phyloP scores from a whole-genome alignment of 768 basidiomycete species.

The Tylopilus plumbeoviolaceoides region DNA sequence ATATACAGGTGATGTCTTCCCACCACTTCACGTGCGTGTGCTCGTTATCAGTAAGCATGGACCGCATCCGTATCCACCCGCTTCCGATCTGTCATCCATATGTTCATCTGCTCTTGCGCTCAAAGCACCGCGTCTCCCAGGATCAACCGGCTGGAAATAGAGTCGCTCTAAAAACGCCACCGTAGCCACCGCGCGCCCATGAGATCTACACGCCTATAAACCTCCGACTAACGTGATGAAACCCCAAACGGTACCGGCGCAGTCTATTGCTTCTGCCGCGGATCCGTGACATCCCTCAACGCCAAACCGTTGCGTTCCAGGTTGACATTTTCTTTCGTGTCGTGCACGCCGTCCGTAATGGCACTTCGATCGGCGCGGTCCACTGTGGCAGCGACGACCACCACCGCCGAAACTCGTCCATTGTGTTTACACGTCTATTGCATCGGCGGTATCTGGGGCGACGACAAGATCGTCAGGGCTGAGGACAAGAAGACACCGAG shows the following conservation, averaged over 20 bases:
- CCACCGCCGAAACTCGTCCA: background rate
- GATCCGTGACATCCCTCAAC: background rate
- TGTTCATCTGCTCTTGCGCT: background rate
- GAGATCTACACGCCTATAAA: background rate
- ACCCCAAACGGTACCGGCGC: background rate
- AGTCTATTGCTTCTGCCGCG: background rate
- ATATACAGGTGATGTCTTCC: background rate
- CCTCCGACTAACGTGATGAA: no score
- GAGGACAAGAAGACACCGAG: slow-evolving; percentile 26
- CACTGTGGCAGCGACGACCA: background rate
- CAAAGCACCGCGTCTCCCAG: no score
- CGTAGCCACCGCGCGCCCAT: background rate
- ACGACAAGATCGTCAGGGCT: slow-evolving; percentile 26
- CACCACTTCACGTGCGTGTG: background rate
- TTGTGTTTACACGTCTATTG: slow-evolving; percentile 28
- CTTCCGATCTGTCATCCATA: background rate
- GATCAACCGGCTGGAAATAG: background rate
- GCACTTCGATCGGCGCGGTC: background rate
- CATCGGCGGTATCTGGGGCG: slow-evolving; percentile 24
- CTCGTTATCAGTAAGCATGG: background rate
- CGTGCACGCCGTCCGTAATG: background rate
- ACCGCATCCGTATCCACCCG: background rate
- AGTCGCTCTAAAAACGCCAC: background rate
- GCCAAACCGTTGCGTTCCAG: background rate
- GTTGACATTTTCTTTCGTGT: background rate